Evolutionary conservation across 805 yeast species (phyloP).

Genomic region (Teunomyces panamensis): DNA sequence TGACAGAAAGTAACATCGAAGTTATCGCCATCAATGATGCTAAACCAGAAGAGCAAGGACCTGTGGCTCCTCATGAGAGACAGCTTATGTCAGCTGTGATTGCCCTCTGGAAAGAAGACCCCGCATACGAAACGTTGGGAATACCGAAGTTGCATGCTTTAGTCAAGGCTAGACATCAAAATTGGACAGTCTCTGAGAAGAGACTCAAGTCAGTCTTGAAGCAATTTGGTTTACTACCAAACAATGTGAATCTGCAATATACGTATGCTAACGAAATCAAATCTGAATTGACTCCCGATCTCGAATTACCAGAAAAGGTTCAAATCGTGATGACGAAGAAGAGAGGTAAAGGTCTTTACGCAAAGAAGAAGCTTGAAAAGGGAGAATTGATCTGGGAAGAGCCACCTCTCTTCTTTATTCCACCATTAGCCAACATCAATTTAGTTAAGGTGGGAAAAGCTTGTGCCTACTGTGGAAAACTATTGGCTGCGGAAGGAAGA

Average conservation of each 20-base stretch:
- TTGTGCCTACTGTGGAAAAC: constrained; percentile 69
- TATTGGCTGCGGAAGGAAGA: constrained; percentile 33
- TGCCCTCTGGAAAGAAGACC: constrained; percentile 65
- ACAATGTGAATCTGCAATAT: constrained; percentile 30
- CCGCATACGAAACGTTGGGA: constrained; percentile 57
- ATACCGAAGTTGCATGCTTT: constrained; percentile 49
- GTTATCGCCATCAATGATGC: constrained; percentile 37
- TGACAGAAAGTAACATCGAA: constrained; percentile 21
- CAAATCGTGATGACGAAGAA: constrained; percentile 47
- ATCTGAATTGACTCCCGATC: constrained; percentile 48
- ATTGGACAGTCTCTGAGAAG: constrained; percentile 63
- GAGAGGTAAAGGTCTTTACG: constrained; percentile 61
- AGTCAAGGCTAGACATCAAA: constrained; percentile 50
- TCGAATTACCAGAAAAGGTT: constrained; percentile 41
- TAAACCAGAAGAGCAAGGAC: constrained; percentile 16
- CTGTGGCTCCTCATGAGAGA: constrained; percentile 51
- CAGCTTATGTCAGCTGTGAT: constrained; percentile 62
- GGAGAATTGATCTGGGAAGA: constrained; percentile 65
- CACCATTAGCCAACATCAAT: constrained; percentile 64
- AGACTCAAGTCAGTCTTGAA: constrained; percentile 54
- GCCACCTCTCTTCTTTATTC: constrained; percentile 54
- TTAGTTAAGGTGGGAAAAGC: constrained; percentile 61
- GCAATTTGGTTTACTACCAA: constrained; percentile 49
- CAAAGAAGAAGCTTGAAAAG: constrained; percentile 43
- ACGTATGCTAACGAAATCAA: constrained; percentile 54